Base-by-base conservation (phyloP, 306 rosid genomes). In the Dalbergia oliveri region DNA sequence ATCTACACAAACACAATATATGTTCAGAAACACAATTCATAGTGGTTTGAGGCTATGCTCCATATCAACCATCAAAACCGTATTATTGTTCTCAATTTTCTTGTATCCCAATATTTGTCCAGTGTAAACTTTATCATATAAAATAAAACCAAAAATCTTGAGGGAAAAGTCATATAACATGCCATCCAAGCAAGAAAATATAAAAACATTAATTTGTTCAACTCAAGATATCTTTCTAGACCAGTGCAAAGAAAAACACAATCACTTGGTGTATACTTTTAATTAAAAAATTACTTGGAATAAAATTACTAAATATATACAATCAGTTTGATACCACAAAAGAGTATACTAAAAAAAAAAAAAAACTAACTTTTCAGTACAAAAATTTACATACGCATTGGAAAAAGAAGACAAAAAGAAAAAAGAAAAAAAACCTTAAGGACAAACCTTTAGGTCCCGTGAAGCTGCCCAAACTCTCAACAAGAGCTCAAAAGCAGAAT, bases 381-480 rank as follows among this genome's bases (percentile, higher is more conserved):
- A 50, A 34, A 78, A 39, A 66, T 4, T 31, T 53, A 31, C 0
- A 73, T 21, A 45, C 11, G 59, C 10, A 47, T 16, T 4, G 60
- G 51, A 23, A 66, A 33, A 9, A 67, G 18, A 41, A 56, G 19
- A n/a, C 33, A 63, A 11, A 45, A 23, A 47, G 45, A 73, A 47
- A 75, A 65, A 10, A 84, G 59, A 49, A 54, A 67, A 15, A 56
- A 47, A 75, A 26, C 31, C 31, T 9, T 62, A 59, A 35, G 73
- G 72, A 50, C 85, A 73, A 77, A 94, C 98, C 98, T 91, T 94
- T 79, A 89, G 78, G 83, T 94, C 98, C 77, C 98, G 88, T 3
- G 98, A 92, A 85, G 89, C 88, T 77, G 92, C 97, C 98, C 98
- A 94, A 58, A 92, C 98, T 88, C 87, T 90, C 84, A 94, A 83